Evolutionary conservation across 2,329 filamentous ascomycete genomes (phyloP).

Genomic region (Xylaria multiplex): DNA sequence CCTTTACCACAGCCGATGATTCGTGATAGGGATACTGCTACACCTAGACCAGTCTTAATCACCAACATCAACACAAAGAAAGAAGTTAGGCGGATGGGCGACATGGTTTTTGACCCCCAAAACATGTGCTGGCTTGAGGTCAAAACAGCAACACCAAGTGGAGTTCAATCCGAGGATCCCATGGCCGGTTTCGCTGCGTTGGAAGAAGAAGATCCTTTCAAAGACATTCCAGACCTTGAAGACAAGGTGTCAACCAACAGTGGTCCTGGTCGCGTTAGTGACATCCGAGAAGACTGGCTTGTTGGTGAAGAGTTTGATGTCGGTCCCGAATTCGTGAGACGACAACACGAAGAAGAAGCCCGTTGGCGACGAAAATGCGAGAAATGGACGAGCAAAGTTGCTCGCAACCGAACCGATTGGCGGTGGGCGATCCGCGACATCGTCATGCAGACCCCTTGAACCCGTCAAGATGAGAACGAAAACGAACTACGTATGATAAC

Average conservation of each 20-base stretch:
- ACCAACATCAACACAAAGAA: conserved; percentile 86
- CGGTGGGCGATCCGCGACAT: conserved; percentile 79
- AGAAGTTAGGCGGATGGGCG: conserved; percentile 92
- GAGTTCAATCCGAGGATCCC: conserved; percentile 63
- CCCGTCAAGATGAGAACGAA: background rate
- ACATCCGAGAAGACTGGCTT: conserved; percentile 79
- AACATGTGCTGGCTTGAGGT: conserved; percentile 98
- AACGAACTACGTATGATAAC: conserved; percentile 33
- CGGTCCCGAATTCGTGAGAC: conserved; percentile 88
- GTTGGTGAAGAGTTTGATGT: conserved; percentile 98
- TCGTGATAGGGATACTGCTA: conserved; percentile 67
- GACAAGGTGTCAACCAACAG: conserved; percentile 68
- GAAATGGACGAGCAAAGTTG: conserved; percentile 77
- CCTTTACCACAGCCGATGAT: conserved; percentile 56
- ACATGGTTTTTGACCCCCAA: conserved; percentile 97
- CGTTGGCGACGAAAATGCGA: conserved; percentile 89
- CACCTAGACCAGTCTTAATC: conserved; percentile 81
- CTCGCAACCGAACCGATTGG: conserved; percentile 71
- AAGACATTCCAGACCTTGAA: conserved; percentile 91
- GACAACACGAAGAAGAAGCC: conserved; percentile 91
- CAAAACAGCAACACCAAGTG: conserved; percentile 58
- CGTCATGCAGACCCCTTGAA: conserved; percentile 52
- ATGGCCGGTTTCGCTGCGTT: conserved; percentile 74
- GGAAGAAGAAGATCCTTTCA: conserved; percentile 93
- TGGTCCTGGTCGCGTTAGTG: conserved; percentile 64